phyloP scores from a whole-genome alignment of 108 stramenopile species.

The Schizochytrium sp. region DNA sequence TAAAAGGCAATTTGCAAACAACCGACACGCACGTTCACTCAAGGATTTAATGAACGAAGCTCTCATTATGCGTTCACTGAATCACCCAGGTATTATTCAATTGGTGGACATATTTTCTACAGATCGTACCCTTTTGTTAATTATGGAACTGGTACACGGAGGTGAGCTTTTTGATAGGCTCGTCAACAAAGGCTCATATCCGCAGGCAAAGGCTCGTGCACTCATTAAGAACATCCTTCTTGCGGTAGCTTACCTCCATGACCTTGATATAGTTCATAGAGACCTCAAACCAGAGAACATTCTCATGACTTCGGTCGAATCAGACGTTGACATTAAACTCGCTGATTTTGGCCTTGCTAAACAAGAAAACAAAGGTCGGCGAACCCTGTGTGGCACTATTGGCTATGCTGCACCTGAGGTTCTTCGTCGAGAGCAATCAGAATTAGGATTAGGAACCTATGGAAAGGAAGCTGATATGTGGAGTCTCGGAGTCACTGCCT shows the following conservation, averaged over 20 bases:
- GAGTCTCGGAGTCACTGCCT: slow-evolving; percentile 60
- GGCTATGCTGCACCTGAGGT: slow-evolving; percentile 63
- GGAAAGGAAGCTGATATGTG: slow-evolving; percentile 65
- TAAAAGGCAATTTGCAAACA: not conserved
- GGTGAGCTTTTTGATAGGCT: slow-evolving; percentile 68
- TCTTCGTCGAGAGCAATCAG: not conserved
- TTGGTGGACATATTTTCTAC: slow-evolving; percentile 19
- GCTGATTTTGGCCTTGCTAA: slow-evolving; percentile 66
- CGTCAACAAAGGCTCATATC: slow-evolving; percentile 1
- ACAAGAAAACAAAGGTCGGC: not conserved
- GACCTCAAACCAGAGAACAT: slow-evolving; percentile 72
- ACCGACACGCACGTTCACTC: not conserved
- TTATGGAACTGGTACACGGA: slow-evolving; percentile 63
- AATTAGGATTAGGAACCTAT: slow-evolving; percentile 8
- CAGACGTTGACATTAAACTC: slow-evolving; percentile 63
- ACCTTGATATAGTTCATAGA: slow-evolving; percentile 60
- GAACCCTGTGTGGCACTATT: slow-evolving; percentile 46
- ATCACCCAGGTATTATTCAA: slow-evolving; percentile 48
- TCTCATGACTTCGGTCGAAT: not conserved
- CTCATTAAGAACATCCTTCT: slow-evolving; percentile 5
- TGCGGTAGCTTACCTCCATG: slow-evolving; percentile 56
- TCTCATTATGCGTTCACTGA: slow-evolving; percentile 42
- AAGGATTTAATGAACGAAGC: slow-evolving; percentile 58
- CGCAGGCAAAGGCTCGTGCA: not conserved
- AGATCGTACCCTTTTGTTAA: slow-evolving; percentile 5